Percentiles rank a stretch among this genome's conserved stretches.
Evolutionary conservation across 495 filamentous ascomycete genomes (phyloP).

Genomic region (Aspergillus heteromorphus): DNA sequence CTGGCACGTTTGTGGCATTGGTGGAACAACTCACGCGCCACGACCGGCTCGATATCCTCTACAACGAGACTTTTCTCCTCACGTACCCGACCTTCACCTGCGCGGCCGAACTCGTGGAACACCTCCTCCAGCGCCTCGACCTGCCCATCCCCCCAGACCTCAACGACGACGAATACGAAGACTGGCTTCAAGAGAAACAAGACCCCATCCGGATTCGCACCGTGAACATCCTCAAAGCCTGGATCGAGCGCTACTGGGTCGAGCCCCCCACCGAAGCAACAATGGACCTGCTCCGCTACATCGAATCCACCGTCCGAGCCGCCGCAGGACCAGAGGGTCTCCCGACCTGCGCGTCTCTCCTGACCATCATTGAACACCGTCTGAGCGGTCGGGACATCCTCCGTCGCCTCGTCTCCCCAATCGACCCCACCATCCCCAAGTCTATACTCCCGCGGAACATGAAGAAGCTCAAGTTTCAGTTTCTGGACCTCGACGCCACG

Average conservation of each 20-base stretch:
- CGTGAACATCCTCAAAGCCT: conserved; percentile 87
- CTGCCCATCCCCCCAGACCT: conserved; percentile 73
- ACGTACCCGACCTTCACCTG: conserved; percentile 87
- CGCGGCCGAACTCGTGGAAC: conserved; percentile 74
- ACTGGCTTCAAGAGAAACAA: conserved; percentile 79
- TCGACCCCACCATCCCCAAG: conserved; percentile 63
- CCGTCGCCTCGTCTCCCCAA: conserved; percentile 68
- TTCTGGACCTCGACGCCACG: conserved; percentile 83
- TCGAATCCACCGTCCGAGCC: conserved; percentile 73
- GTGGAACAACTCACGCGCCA: conserved; percentile 89
- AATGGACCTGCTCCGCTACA: conserved; percentile 66
- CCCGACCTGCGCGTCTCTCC: conserved; percentile 65
- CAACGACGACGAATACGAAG: conserved; percentile 54
- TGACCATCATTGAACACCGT: conserved; percentile 72
- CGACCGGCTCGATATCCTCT: conserved; percentile 78
- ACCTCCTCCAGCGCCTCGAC: conserved; percentile 74
- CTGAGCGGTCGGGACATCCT: conserved; percentile 70
- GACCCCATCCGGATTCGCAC: conserved; percentile 80
- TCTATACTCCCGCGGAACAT: conserved; percentile 92
- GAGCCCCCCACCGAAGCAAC: conserved; percentile 69
- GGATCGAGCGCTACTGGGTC: conserved; percentile 94
- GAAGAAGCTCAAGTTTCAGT: conserved; percentile 91
- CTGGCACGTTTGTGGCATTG: conserved; percentile 57
- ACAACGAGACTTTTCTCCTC: conserved; percentile 88
- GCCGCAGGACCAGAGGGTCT: conserved; percentile 77